These are phyloP conservation scores for Aspergillus caelatus DNA, from an alignment of 2,329 filamentous ascomycete genomes.

Conservation along the genomic window DNA sequence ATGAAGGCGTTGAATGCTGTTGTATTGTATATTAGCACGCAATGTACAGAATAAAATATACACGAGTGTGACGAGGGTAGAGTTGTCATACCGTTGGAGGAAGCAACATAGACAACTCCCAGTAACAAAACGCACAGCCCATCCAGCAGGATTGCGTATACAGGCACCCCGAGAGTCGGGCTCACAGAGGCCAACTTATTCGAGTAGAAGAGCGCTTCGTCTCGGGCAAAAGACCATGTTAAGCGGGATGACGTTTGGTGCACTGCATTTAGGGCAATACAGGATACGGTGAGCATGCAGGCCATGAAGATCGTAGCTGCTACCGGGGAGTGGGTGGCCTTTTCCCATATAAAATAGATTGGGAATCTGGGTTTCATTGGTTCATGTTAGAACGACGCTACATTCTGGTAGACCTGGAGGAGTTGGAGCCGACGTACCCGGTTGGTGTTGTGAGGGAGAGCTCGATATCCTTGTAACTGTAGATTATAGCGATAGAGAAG, in stretches of 20 bases:
- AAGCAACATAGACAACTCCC: conserved; percentile 27
- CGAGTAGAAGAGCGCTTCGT: conserved; percentile 35
- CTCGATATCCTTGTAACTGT: conserved; percentile 20
- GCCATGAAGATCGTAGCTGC: conserved; percentile 27
- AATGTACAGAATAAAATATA: not conserved
- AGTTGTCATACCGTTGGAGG: conserved; percentile 20
- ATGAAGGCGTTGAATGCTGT: conserved; percentile 30
- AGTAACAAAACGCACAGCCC: conserved; percentile 21
- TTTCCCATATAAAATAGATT: conserved; percentile 28
- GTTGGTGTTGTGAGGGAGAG: conserved; percentile 19
- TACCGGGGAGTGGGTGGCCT: conserved; percentile 23
- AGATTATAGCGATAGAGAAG: conserved; percentile 24
- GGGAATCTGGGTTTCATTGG: conserved; percentile 17
- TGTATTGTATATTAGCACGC: not conserved
- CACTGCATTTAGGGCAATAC: conserved; percentile 25
- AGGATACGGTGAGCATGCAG: conserved; percentile 19
- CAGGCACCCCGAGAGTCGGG: conserved; percentile 16
- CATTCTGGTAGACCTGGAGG: not conserved
- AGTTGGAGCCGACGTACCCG: conserved; percentile 13
- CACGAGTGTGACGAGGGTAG: no score
- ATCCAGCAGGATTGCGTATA: conserved; percentile 21
- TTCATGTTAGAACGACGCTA: not conserved
- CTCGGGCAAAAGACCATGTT: conserved; percentile 38
- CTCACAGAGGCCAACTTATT: conserved; percentile 16
- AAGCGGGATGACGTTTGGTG: conserved; percentile 34